Evolutionary conservation across 225 moss, liverwort and hornwort species (phyloP).

Genomic region (Neckera pumila): DNA sequence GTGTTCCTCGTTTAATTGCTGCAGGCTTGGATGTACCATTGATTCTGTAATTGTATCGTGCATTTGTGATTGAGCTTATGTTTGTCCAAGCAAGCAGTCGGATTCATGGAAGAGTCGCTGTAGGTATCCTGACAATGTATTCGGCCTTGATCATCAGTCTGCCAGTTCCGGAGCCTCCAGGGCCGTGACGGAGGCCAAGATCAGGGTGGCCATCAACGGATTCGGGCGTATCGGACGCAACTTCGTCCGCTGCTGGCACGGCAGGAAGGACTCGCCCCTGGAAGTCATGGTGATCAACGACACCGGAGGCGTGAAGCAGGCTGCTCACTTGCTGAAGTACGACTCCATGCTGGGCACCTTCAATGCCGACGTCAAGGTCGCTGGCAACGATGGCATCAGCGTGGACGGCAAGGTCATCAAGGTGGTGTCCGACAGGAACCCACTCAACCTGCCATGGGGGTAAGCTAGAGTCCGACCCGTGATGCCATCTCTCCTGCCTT

Average conservation of each 20-base stretch:
- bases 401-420: conserved; percentile 89
- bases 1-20: neutral
- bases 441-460: conserved; percentile 80
- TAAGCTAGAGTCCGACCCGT: neutral
- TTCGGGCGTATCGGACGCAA: conserved; percentile 95
- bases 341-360: conserved; percentile 98
- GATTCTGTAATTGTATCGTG: neutral
- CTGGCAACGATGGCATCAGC: conserved; percentile 58
- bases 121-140: neutral
- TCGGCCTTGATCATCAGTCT: conserved; percentile 9
- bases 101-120: neutral
- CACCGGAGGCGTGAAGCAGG: conserved; percentile 98
- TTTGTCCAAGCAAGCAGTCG: too few species aligned
- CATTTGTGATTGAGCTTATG: neutral
- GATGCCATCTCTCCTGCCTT: neutral
- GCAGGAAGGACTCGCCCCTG: conserved; percentile 70
- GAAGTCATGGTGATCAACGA: conserved; percentile 89
- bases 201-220: conserved; percentile 84
- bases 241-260: conserved; percentile 89
- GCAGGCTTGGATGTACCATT: neutral
- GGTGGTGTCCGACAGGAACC: conserved; percentile 88
- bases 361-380: conserved; percentile 63
- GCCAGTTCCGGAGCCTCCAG: conserved; percentile 43
- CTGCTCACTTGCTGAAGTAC: conserved; percentile 86
- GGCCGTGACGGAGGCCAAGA: conserved; percentile 66